A percentile compares a stretch with the other conserved stretches of the same genome.
These are phyloP conservation scores for Hansenula anomala DNA, from an alignment of 1,139 yeast species.

Conservation along the genomic window DNA sequence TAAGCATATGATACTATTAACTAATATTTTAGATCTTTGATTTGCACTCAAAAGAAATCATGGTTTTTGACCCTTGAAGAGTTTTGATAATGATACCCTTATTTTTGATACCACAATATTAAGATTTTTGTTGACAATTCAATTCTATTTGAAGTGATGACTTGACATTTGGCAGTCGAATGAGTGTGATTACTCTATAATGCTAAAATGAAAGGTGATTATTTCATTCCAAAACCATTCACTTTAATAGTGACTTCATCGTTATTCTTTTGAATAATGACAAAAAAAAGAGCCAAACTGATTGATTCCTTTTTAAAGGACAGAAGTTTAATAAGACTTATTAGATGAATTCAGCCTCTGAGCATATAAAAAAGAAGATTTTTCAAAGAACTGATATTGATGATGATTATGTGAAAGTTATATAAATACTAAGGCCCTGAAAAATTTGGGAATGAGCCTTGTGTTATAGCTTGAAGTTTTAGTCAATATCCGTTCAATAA, in stretches of 20 bases:
- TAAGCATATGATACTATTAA: too few species aligned
- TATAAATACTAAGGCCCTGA: background rate
- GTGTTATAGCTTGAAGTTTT: background rate
- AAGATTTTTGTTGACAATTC: background rate
- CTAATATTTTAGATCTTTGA: slow-evolving; percentile 15
- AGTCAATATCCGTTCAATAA: background rate
- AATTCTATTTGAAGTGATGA: background rate
- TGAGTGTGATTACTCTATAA: too few species aligned
- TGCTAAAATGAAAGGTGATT: too few species aligned
- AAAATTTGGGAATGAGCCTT: background rate
- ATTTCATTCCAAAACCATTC: background rate
- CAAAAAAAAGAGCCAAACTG: background rate
- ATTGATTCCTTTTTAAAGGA: background rate
- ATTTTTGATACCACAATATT: too few species aligned
- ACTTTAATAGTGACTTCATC: slow-evolving; percentile 1
- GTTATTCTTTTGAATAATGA: background rate
- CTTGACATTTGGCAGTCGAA: too few species aligned
- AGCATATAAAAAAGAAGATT: background rate
- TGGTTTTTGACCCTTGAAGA: too few species aligned
- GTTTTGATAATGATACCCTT: background rate
- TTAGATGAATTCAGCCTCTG: slow-evolving; percentile 2
- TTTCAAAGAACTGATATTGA: slow-evolving; percentile 1
- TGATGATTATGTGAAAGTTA: background rate
- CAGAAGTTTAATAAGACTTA: slow-evolving; percentile 2
- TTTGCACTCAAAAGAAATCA: background rate